Base-by-base conservation (phyloP, 1,139 yeast species). In the Candida sanyaensis region DNA sequence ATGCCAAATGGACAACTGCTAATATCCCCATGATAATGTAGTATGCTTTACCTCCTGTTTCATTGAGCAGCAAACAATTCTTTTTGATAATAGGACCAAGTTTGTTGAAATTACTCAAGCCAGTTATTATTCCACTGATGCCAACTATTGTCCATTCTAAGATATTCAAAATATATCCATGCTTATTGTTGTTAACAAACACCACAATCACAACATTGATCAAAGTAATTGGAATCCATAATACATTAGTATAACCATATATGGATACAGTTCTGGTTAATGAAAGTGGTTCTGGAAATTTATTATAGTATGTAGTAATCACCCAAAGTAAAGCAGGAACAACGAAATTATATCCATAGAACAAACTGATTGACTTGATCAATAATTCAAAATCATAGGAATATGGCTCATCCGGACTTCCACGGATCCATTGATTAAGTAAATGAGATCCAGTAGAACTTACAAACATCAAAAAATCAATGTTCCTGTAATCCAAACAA, bases 401-500 rank as follows among this genome's bases (percentile, higher is more conserved):
- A 56, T 81, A 83, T 39, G 71, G 67, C 27, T 69, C 69, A 27
- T 69, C 55, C 60, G 71, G 52, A 13, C 59, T 59, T 2, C 63
- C 57, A 53, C 70, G 65, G 65, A 73, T 49, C 88, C 88, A 58
- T 71, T 80, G 57, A 62, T 74, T 34, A 39, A 75, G 55, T 12
- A 74, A 53, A 47, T 74, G 73, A 12, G 77, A 64, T 2, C 77
- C 79, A 0, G 96, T 86, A 34, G 88, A 80, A 46, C 91, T 78
- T 50, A 88, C 86, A 68, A 88, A 89, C 64, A 88, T 73, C 38
- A 84, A 71, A 53, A 83, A 1, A 88, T 82, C 46, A 88, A 79
- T 0, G 96, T 86, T 0, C 90, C 89, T 10, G 91, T 86, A 41
- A 89, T 83, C 96, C 96, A 89, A 40, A 88, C 72, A 27, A 91